A percentile compares a stretch with the other conserved stretches of the same genome.
Conservation (phyloP, 306 rosid species). For the Citrullus amarus region DNA sequence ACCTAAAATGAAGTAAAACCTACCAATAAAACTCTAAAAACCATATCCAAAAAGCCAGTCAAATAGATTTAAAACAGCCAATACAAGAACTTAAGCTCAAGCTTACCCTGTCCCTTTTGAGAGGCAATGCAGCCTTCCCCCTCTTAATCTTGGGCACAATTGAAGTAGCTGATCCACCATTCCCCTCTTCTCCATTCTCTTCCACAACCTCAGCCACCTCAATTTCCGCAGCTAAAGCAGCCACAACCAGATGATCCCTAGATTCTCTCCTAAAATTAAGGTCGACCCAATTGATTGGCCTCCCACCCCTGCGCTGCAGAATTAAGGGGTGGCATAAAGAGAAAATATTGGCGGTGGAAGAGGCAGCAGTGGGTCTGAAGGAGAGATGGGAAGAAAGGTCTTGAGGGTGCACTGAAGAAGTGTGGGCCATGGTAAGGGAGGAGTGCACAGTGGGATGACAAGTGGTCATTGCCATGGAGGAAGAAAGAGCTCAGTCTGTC, state of each 20-base stretch:
- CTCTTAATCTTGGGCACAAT: constrained; percentile 46
- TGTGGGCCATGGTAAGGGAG: constrained; percentile 42
- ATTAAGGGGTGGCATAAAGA: constrained; percentile 30
- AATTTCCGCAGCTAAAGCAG: constrained; percentile 52
- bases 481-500: background rate
- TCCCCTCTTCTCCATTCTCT: constrained; percentile 16
- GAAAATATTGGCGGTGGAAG: constrained; percentile 17
- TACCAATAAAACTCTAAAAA: background rate
- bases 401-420: constrained; percentile 32
- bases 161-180: constrained; percentile 14
- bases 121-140: constrained; percentile 88
- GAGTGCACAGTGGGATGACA: constrained; percentile 32
- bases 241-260: constrained; percentile 19
- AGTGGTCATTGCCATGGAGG: constrained; percentile 38
- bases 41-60: background rate
- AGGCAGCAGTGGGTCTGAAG: constrained; percentile 34
- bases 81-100: background rate
- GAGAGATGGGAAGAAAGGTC: constrained; percentile 40
- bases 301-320: constrained; percentile 15
- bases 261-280: constrained; percentile 12
- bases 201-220: constrained; percentile 41
- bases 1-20: constrained; percentile 12
- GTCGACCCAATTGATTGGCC: constrained; percentile 15
- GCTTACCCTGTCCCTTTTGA: constrained; percentile 84
- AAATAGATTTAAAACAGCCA: background rate